A percentile compares a stretch with the other conserved stretches of the same genome.
phyloP scores from a whole-genome alignment of 2,329 filamentous ascomycete species.

The Ophiosphaerella narmari region DNA sequence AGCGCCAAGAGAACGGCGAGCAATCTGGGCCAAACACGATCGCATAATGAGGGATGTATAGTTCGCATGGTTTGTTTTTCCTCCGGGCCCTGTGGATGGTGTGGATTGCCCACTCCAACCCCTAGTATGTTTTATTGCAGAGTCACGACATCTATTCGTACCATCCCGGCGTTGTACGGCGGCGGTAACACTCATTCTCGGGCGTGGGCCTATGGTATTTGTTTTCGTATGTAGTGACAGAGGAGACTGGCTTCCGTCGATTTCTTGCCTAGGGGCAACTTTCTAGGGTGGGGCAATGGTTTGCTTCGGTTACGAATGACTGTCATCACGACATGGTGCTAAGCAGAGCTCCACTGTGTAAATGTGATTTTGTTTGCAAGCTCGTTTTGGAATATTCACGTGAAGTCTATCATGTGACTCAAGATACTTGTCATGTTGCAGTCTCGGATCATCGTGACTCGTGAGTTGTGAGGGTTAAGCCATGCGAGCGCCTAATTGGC shows the following conservation, averaged over 20 bases:
- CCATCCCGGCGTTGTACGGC: conserved; percentile 22
- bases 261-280: background rate
- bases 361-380: too few species aligned
- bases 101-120: background rate
- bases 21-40: conserved; percentile 41
- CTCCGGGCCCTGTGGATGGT: background rate
- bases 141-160: conserved; percentile 1
- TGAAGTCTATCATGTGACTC: too few species aligned
- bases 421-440: too few species aligned
- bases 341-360: too few species aligned
- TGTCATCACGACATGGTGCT: conserved; percentile 8
- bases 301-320: conserved; percentile 8
- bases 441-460: too few species aligned
- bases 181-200: conserved; percentile 26
- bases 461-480: background rate
- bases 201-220: conserved; percentile 10
- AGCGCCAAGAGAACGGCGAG: conserved; percentile 45
- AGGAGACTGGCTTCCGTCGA: conserved; percentile 10
- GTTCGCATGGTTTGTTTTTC: background rate
- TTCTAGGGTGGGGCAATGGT: too few species aligned
- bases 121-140: background rate
- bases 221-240: conserved; percentile 11
- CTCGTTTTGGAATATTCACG: too few species aligned
- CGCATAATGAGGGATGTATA: background rate
- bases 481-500: conserved; percentile 17